These are phyloP conservation scores for Didymella segeticola DNA, from an alignment of 2,329 filamentous ascomycete species.

Conservation along the genomic window DNA sequence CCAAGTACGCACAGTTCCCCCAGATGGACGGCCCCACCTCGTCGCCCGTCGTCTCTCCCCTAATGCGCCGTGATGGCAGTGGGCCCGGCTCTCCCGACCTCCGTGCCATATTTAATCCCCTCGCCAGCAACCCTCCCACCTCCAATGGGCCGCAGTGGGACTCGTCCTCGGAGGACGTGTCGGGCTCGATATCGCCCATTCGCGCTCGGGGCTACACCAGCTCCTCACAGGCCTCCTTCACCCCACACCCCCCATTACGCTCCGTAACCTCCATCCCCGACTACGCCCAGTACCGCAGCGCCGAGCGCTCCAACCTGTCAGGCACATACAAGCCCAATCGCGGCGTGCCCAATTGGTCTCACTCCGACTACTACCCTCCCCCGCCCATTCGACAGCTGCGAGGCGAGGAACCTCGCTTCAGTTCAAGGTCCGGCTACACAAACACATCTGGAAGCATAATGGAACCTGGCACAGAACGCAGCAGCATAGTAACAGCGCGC, in stretches of 20 bases:
- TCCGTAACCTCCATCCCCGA: constrained; percentile 49
- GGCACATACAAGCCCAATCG: constrained; percentile 47
- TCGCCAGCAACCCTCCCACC: constrained; percentile 45
- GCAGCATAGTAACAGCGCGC: constrained; percentile 79
- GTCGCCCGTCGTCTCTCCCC: constrained; percentile 37
- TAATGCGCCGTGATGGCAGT: constrained; percentile 34
- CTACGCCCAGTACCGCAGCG: constrained; percentile 39
- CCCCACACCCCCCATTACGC: constrained; percentile 36
- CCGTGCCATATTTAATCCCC: constrained; percentile 42
- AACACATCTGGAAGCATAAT: constrained; percentile 63
- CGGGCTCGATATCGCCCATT: constrained; percentile 22
- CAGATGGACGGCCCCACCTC: constrained; percentile 26
- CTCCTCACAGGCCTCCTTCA: constrained; percentile 38
- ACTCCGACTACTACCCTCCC: constrained; percentile 41
- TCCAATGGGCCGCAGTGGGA: constrained; percentile 34
- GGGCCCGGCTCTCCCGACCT: constrained; percentile 40
- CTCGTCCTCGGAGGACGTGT: constrained; percentile 30
- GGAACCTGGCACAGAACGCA: constrained; percentile 74
- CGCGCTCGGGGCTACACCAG: constrained; percentile 43
- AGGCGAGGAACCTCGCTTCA: constrained; percentile 59
- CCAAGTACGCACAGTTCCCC: constrained; percentile 33
- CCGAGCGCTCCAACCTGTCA: constrained; percentile 40
- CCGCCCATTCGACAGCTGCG: constrained; percentile 37
- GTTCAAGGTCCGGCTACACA: constrained; percentile 67
- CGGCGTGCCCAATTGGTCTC: constrained; percentile 46